Evolutionary conservation across 371 early-diverging fungal species (phyloP).

Genomic region (Mucor velutinosus): DNA sequence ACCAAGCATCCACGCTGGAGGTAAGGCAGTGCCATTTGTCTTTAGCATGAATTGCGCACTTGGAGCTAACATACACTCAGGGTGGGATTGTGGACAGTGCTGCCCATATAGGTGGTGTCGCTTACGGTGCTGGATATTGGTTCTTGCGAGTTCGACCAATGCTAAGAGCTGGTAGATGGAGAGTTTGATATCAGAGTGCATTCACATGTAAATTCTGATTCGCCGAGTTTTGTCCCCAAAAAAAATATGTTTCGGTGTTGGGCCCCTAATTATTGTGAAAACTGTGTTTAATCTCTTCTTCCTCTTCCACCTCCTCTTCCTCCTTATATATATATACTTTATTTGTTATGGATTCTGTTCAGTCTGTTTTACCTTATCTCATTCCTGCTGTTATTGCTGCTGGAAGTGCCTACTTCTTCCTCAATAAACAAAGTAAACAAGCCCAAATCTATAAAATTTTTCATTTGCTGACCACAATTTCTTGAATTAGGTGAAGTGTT

Average conservation of each 20-base stretch:
- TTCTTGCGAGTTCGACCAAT: conserved; percentile 51
- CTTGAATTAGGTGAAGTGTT: conserved; percentile 49
- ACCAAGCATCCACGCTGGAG: conserved; percentile 38
- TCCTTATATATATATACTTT: background rate
- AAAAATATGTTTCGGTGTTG: conserved; percentile 1
- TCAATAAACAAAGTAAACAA: conserved; percentile 35
- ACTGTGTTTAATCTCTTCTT: background rate
- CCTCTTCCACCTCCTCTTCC: background rate
- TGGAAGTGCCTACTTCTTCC: conserved; percentile 45
- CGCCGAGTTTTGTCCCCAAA: conserved; percentile 16
- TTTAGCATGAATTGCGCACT: background rate
- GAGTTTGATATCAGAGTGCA: conserved; percentile 4
- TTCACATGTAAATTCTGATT: conserved; percentile 6
- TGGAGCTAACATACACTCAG: conserved; percentile 8
- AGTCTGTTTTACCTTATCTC: conserved; percentile 42
- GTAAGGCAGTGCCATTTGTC: conserved; percentile 16
- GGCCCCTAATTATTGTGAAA: conserved; percentile 10
- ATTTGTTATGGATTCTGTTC: conserved; percentile 38
- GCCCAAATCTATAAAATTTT: background rate
- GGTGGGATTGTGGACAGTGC: conserved; percentile 57
- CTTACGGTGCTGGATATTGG: conserved; percentile 61
- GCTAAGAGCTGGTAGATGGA: conserved; percentile 37
- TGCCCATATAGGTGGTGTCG: conserved; percentile 59
- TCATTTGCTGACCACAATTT: background rate
- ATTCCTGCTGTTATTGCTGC: conserved; percentile 45